Evolutionary conservation across 768 basidiomycete genomes (phyloP).

Genomic region (Dacryopinax spathularia): DNA sequence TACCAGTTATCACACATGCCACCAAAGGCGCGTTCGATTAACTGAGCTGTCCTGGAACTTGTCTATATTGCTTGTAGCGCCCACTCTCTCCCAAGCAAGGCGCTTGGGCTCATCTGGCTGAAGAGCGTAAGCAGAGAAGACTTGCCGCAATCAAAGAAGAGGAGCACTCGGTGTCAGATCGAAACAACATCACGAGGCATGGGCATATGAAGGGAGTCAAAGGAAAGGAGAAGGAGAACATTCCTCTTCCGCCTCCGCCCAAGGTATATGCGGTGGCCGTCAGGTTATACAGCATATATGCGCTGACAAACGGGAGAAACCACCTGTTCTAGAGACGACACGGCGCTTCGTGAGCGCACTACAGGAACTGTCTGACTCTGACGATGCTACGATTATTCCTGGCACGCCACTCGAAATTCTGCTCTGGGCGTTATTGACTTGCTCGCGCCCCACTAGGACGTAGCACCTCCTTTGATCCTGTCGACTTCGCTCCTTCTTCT

Average conservation of each 20-base stretch:
- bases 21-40: not conserved
- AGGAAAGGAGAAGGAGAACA: not conserved
- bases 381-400: not conserved
- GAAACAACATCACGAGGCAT: too few species aligned
- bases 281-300: not conserved
- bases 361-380: not conserved
- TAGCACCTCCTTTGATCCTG: not conserved
- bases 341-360: not conserved
- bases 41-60: not conserved
- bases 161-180: not conserved
- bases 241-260: not conserved
- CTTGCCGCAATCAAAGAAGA: not conserved
- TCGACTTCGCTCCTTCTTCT: not conserved
- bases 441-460: not conserved
- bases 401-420: not conserved
- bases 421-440: not conserved
- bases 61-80: not conserved
- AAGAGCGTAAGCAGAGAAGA: not conserved
- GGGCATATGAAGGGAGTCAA: too few species aligned
- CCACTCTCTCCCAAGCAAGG: not conserved
- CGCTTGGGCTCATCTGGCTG: not conserved
- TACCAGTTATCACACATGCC: too few species aligned
- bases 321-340: not conserved
- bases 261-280: not conserved
- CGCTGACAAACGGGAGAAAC: not conserved